Evolutionary conservation across 805 yeast species (phyloP), one percentile per base, ranked within the genome.

Genomic region (Spathaspora passalidarum): DNA sequence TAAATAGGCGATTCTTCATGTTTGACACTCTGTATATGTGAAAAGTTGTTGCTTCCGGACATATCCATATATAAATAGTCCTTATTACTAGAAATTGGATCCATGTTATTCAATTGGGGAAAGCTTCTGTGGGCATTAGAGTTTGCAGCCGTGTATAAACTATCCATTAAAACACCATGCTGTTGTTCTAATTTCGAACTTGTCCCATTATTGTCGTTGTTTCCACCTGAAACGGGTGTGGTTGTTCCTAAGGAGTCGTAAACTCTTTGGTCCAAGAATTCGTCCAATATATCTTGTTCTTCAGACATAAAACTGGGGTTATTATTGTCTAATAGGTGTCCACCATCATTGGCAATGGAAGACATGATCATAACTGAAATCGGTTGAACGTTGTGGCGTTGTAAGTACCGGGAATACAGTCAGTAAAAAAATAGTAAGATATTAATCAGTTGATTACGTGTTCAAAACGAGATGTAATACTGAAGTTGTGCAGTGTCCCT

Each of bases 221-320:
- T 22, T 8, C 5, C 3, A 5, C 20, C 41, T 11, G 43, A 26
- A 3, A 41, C 45, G 4, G 55, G 55, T 13, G 54, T 47, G 19
- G 38, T 50, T 13, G 48, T 45, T 7, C 54, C 56, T 20, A 52
- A 45, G 2, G 56, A 47, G 34, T 76, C 80, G 49, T 75, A 78
- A 8, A 78, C 74, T 45, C 81, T 61, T 51, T 77, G 75, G 55
- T 79, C 82, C 44, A 79, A 62, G 45, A 79, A 78, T 55, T 81
- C 86, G 53, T 79, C 83, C 38, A 81, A 56, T 29, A 81, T 69
- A 49, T 81, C 84, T 18, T 70, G 75, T 32, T 71, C 72, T 32
- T 39, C 34, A 16, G 38, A 5, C 14, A 36, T 36, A 13, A 36
- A 36, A 22, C 7, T 18, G 23, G 25, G 14, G n/a, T 43, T 43